Conservation (phyloP, 495 filamentous ascomycete genomes). For the Peziza echinospora region DNA sequence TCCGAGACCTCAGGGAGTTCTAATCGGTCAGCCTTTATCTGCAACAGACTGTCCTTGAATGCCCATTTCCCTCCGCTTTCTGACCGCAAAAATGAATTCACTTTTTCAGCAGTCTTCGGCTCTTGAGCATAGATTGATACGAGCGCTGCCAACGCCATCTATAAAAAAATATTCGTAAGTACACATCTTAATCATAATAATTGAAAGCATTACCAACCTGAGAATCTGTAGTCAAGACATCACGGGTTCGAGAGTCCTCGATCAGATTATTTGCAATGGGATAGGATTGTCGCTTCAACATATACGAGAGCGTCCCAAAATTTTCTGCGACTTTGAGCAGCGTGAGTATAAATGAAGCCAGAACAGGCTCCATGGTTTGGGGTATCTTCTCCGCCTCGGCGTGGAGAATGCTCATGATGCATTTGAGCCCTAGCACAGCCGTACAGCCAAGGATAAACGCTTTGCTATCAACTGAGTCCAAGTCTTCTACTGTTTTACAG, state of each 20-base stretch:
- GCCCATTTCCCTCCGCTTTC: slow-evolving; percentile 9
- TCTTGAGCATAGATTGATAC: too few relatives aligned
- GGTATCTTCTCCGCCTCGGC: slow-evolving; percentile 4
- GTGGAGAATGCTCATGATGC: slow-evolving; percentile 7
- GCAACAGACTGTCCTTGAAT: slow-evolving; percentile 8
- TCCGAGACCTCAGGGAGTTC: background rate
- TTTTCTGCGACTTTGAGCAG: slow-evolving; percentile 8
- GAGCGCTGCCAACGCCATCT: too few relatives aligned
- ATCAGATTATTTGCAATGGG: slow-evolving; percentile 7
- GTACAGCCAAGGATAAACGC: slow-evolving; percentile 8
- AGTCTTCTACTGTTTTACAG: slow-evolving; percentile 5
- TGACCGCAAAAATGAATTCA: slow-evolving; percentile 3
- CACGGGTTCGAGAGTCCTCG: slow-evolving; percentile 7
- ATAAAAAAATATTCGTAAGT: too few relatives aligned
- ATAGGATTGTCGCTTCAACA: slow-evolving; percentile 10
- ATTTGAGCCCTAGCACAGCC: slow-evolving; percentile 12
- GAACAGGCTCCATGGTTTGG: slow-evolving; percentile 3
- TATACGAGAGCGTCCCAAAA: slow-evolving; percentile 2
- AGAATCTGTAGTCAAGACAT: slow-evolving; percentile 7
- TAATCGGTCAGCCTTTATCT: slow-evolving; percentile 5
- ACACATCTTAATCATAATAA: too few relatives aligned
- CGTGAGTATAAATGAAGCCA: slow-evolving; percentile 11
- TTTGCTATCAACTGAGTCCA: slow-evolving; percentile 3
- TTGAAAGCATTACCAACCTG: slow-evolving; percentile 9
- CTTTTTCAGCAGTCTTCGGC: too few relatives aligned